Evolutionary conservation across 2,329 filamentous ascomycete species (phyloP), one percentile per base, ranked within the genome.

Genomic region (Westerdykella sp.): DNA sequence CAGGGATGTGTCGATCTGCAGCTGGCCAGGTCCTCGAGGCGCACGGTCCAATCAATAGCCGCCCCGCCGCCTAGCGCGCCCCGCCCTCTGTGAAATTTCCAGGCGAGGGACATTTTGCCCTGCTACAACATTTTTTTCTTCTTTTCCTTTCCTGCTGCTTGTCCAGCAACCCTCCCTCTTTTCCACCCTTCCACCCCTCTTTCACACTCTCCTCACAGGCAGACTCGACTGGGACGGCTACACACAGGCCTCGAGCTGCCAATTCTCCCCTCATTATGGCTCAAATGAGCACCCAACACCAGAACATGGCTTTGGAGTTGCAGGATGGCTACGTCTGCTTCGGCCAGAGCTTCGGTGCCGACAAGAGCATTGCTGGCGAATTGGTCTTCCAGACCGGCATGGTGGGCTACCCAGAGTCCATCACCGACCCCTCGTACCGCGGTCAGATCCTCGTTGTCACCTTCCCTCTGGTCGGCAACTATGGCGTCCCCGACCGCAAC

Each of bases 361-460:
- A 87, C 63, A 95, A 90, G 79, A 95, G 87, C 73, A 82, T 94
- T 62, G 86, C 91, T 54, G 93, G 93, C 69, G 93, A 98, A 77
- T 78, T 98, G 67, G 93, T 98, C 72, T 98, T 98, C 75, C 91
- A 97, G 78, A 98, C 93, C 45, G 93, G 93, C 70, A 95, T 97
- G 90, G 93, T 97, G 58, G 93, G 93, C 63, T 98, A 98, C 68
- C 90, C 93, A 34, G 93, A 98, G 76, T 94, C 85, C 38, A 78
- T 93, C 58, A 91, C 87, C 48, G 87, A 93, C 65, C 87, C 87
- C 54, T 91, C 87, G 39, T 91, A 93, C 71, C 84, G 85, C 39
- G 87, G 87, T 49, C 91, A 98, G 73, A 95, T 98, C 58, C 79
- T 98, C 57, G 90, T 97, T 69, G 83, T 97, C 62, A 98, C 91